phyloP scores from a whole-genome alignment of 371 early-diverging fungal species.

The Batrachochytrium dendrobatidis region DNA sequence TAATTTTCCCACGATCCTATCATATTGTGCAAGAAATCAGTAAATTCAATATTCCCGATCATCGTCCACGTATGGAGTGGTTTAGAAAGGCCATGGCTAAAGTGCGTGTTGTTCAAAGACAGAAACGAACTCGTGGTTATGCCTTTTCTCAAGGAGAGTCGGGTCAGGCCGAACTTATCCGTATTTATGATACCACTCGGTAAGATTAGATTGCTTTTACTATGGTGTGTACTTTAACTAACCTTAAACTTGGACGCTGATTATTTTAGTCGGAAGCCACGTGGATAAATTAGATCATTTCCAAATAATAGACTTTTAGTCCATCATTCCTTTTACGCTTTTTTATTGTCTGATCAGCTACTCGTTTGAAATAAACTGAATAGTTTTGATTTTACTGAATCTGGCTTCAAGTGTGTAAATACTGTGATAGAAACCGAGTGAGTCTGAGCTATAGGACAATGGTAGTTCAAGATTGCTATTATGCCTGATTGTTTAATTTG shows the following conservation, averaged over 20 bases:
- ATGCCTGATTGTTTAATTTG: too few species aligned
- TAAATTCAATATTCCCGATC: slow-evolving; percentile 94
- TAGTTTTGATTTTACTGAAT: too few species aligned
- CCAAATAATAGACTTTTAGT: background rate
- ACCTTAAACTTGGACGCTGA: background rate
- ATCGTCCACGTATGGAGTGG: slow-evolving; percentile 91
- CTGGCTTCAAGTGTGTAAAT: too few species aligned
- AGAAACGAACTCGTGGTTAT: slow-evolving; percentile 89
- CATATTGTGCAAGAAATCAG: slow-evolving; percentile 97
- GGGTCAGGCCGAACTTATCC: slow-evolving; percentile 88
- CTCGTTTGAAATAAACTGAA: background rate
- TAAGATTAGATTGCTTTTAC: slow-evolving; percentile 44
- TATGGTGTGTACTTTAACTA: background rate
- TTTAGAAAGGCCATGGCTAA: slow-evolving; percentile 96
- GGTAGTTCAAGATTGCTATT: too few species aligned
- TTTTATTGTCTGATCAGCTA: background rate
- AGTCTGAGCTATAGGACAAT: too few species aligned
- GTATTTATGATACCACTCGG: slow-evolving; percentile 92
- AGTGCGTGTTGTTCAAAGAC: slow-evolving; percentile 78
- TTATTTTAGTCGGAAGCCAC: slow-evolving; percentile 1
- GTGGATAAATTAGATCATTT: background rate
- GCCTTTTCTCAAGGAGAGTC: slow-evolving; percentile 96
- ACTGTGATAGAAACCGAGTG: too few species aligned
- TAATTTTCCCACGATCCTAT: slow-evolving; percentile 72
- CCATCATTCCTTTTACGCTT: background rate